These are phyloP conservation scores for Nidularia pulvinata DNA, from an alignment of 768 basidiomycete species.

Conservation along the genomic window DNA sequence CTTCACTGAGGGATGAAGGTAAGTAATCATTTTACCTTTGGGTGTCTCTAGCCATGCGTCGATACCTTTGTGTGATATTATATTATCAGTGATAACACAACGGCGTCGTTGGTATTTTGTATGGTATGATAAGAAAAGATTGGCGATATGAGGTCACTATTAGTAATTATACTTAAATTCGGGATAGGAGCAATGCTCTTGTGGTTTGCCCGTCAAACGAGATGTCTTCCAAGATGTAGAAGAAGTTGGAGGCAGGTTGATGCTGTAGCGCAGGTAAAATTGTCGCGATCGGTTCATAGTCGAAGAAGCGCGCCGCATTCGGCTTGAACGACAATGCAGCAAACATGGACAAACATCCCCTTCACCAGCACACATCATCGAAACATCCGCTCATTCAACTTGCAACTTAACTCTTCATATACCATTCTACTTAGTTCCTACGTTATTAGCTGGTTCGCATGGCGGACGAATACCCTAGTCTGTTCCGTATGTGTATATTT, in stretches of 20 bases:
- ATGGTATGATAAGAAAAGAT: background rate
- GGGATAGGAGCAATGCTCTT: no score
- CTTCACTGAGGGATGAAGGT: background rate
- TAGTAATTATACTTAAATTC: no score
- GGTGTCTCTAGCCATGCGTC: constrained; percentile 6
- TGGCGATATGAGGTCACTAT: no score
- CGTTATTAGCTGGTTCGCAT: constrained; percentile 26
- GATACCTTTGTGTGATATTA: constrained; percentile 3
- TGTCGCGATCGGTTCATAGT: background rate
- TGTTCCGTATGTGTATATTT: constrained; percentile 65
- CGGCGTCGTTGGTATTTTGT: background rate
- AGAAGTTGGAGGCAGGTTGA: background rate
- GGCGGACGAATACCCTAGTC: constrained; percentile 81
- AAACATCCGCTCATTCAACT: background rate
- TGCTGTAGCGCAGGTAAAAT: background rate
- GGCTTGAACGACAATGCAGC: background rate
- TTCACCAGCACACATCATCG: constrained; percentile 1
- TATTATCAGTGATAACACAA: background rate
- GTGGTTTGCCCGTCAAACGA: no score
- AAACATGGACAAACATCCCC: background rate
- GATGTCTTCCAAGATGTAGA: no score
- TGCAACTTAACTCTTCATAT: no score
- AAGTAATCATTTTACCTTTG: background rate
- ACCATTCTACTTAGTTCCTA: background rate
- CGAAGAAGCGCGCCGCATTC: background rate